These are phyloP conservation scores for Didymella pinodella DNA, from an alignment of 2,329 filamentous ascomycete genomes.

Conservation along the genomic window DNA sequence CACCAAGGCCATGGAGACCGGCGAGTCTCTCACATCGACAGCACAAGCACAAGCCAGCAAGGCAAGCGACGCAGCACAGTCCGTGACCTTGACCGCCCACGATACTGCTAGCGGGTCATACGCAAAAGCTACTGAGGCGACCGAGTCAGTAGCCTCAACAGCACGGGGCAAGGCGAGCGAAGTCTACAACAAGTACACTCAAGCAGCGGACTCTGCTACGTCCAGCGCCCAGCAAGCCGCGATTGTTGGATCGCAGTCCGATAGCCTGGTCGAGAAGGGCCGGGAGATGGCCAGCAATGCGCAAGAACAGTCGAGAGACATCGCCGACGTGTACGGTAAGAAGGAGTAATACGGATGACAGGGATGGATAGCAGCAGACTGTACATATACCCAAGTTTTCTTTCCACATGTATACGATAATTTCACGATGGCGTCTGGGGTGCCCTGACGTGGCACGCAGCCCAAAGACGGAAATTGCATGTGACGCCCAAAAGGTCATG, in stretches of 20 bases:
- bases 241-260: conserved; percentile 15
- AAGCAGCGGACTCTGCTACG: conserved; percentile 16
- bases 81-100: conserved; percentile 26
- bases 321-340: conserved; percentile 13
- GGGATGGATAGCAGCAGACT: conserved; percentile 17
- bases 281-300: conserved; percentile 27
- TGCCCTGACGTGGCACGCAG: conserved; percentile 19
- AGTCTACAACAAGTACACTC: conserved; percentile 20
- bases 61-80: conserved; percentile 20
- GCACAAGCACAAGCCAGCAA: conserved; percentile 30
- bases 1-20: conserved; percentile 24
- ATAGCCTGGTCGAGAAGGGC: conserved; percentile 34
- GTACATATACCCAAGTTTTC: conserved; percentile 32
- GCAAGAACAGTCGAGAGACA: conserved; percentile 29
- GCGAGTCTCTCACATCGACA: conserved; percentile 26
- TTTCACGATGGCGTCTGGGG: conserved; percentile 7
- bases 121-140: conserved; percentile 27
- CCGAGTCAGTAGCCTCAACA: conserved; percentile 28
- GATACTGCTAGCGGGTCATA: conserved; percentile 26
- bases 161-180: conserved; percentile 28
- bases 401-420: conserved; percentile 11
- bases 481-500: conserved; percentile 11
- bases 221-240: conserved; percentile 15
- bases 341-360: conserved; percentile 6
- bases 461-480: conserved; percentile 14